These are phyloP conservation scores for Linanthus parryae DNA, from an alignment of 148 eudicot species.

Conservation along the genomic window DNA sequence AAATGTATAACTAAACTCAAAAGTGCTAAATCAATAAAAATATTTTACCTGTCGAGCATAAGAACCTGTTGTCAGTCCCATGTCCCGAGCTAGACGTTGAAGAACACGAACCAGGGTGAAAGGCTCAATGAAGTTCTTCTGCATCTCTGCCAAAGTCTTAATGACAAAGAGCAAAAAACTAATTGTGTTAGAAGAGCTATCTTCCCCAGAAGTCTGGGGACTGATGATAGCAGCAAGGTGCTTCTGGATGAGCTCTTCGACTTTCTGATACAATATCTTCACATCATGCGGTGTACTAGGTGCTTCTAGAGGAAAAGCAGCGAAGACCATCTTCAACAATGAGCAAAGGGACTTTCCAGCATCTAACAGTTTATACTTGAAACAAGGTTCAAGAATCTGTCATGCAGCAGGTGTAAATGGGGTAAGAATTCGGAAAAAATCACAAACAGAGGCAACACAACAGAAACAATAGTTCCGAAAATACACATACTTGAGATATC, in stretches of 20 bases:
- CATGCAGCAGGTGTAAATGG: slow-evolving; percentile 5
- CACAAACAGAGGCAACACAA: no score
- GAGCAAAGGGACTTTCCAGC: slow-evolving; percentile 91
- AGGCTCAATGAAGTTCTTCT: slow-evolving; percentile 67
- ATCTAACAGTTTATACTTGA: slow-evolving; percentile 89
- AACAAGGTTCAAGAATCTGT: slow-evolving; percentile 98
- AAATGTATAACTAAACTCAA: no score
- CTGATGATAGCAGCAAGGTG: slow-evolving; percentile 72
- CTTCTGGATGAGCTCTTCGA: slow-evolving; percentile 86
- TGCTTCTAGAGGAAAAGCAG: slow-evolving; percentile 85
- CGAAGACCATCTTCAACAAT: slow-evolving; percentile 85
- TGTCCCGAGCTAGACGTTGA: slow-evolving; percentile 94
- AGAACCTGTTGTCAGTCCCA: slow-evolving; percentile 60
- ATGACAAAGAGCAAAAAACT: slow-evolving; percentile 86
- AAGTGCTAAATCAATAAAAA: background rate
- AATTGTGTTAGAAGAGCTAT: slow-evolving; percentile 70
- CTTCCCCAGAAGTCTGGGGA: slow-evolving; percentile 82
- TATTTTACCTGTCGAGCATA: slow-evolving; percentile 66
- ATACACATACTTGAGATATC: slow-evolving; percentile 71
- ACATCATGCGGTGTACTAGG: slow-evolving; percentile 67
- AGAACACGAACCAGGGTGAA: slow-evolving; percentile 73
- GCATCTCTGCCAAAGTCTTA: slow-evolving; percentile 81
- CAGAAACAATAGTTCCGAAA: no score
- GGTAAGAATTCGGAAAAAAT: slow-evolving; percentile 3
- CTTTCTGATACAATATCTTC: slow-evolving; percentile 83